Conservation (phyloP, 2,329 filamentous ascomycete species). For the Penicillium sp. region DNA sequence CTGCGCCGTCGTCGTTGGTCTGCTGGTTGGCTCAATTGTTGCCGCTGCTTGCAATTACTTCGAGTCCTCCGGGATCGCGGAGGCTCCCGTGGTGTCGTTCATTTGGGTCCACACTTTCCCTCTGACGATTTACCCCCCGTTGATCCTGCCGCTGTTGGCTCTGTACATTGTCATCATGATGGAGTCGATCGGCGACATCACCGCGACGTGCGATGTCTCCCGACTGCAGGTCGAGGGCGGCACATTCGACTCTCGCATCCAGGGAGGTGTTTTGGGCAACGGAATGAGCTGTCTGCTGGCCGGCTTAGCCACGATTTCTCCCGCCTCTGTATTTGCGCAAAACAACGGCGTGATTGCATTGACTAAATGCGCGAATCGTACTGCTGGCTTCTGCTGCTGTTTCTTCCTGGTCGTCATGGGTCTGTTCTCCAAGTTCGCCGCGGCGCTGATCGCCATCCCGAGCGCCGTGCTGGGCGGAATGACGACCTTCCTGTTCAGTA, state of each 20-base stretch:
- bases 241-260: conserved; percentile 65
- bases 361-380: conserved; percentile 65
- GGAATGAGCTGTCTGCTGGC: conserved; percentile 63
- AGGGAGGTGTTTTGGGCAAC: conserved; percentile 51
- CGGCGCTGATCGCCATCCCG: conserved; percentile 65
- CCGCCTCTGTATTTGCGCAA: conserved; percentile 66
- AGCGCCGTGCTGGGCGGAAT: conserved; percentile 47
- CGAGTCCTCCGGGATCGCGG: conserved; percentile 56
- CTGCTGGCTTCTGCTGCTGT: conserved; percentile 64
- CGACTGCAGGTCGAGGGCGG: conserved; percentile 62
- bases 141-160: conserved; percentile 61
- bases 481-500: conserved; percentile 65
- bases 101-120: conserved; percentile 69
- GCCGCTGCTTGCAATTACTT: conserved; percentile 66
- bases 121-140: conserved; percentile 61
- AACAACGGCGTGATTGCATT: conserved; percentile 69
- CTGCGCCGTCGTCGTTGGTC: conserved; percentile 62
- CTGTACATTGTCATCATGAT: conserved; percentile 63
- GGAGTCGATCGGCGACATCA: conserved; percentile 66
- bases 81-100: conserved; percentile 63
- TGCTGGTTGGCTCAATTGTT: conserved; percentile 65
- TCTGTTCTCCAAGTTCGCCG: conserved; percentile 68
- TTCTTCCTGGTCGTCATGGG: conserved; percentile 68
- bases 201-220: conserved; percentile 65
- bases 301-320: conserved; percentile 64